Evolutionary conservation across 805 yeast genomes (phyloP), one percentile per base, ranked within the genome.

Genomic region (Metahyphopichia silvanorum): DNA sequence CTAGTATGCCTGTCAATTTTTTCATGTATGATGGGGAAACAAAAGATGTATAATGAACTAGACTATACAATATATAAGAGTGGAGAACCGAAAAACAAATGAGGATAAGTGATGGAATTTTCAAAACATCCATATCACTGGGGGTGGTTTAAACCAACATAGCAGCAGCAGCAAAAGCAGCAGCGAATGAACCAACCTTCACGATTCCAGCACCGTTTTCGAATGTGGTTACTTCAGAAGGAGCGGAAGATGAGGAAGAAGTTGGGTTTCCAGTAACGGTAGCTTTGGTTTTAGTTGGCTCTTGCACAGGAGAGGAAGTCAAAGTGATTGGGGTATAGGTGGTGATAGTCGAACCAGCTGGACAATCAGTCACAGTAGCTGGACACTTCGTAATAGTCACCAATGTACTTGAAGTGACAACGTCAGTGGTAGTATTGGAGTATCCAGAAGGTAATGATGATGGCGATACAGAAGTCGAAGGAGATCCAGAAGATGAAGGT

Each of bases 371-470:
- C 47, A 49, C 37, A 36, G 55, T 19, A 39, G 47, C 49, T 28
- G 43, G 35, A 49, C 57, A 40, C 35, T 57, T 43, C 39, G 57
- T 44, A 51, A 52, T 33, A 39, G 55, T 43, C 37, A 46, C 43
- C 40, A 44, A 19, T 35, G 61, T 35, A 57, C 57, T 39, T 34
- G 53, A 32, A 35, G 47, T 39, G 32, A 44, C 16, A 35, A 47
- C 25, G 10, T 7, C 21, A 47, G 42, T 32, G 37, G 46, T 18
- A 42, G 49, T n/a, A 39, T 40, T 22, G 34, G 40, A n/a, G 49
- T 45, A 38, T 42, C 28, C 30, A 21, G 38, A 29, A 6, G 34
- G 16, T 8, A 39, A 27, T 19, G 37, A 22, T 9, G 26, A 14
- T 25, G 39, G 32, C 14, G 36, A 2, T n/a, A n/a, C n/a, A n/a